These are phyloP conservation scores for Panicum hallii DNA, from an alignment of 202 grass and related monocot genomes.

Conservation along the genomic window DNA sequence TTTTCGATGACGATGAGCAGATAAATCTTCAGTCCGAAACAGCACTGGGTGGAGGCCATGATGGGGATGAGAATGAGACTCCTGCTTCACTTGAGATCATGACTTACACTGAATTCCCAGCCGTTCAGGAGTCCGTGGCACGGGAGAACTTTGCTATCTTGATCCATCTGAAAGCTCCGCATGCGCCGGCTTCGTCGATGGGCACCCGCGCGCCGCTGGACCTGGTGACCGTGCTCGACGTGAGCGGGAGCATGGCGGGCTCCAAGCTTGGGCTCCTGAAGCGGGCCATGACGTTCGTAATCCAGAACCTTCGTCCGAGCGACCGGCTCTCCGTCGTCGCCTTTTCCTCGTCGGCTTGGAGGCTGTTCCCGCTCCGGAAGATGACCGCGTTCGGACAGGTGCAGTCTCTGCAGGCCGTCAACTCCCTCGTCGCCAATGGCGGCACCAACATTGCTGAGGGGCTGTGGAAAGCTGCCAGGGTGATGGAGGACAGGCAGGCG, in stretches of 20 bases:
- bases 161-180: slow-evolving; percentile 65
- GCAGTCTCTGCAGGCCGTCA: slow-evolving; percentile 52
- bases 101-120: slow-evolving; percentile 51
- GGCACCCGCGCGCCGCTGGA: slow-evolving; percentile 57
- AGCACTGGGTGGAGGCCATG: background rate
- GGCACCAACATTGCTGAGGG: slow-evolving; percentile 70
- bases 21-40: slow-evolving; percentile 41
- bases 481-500: slow-evolving; percentile 55
- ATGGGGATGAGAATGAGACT: background rate
- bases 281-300: slow-evolving; percentile 71
- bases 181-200: background rate
- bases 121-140: slow-evolving; percentile 37
- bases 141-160: slow-evolving; percentile 62
- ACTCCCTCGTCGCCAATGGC: slow-evolving; percentile 51
- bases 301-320: slow-evolving; percentile 59
- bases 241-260: slow-evolving; percentile 76
- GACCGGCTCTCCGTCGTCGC: slow-evolving; percentile 77
- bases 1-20: slow-evolving; percentile 68
- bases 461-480: slow-evolving; percentile 56
- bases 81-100: slow-evolving; percentile 48
- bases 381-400: slow-evolving; percentile 62
- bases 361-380: slow-evolving; percentile 64
- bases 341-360: slow-evolving; percentile 60
- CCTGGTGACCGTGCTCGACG: slow-evolving; percentile 71
- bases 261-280: slow-evolving; percentile 76